Percentiles rank a stretch among this genome's conserved stretches.
Evolutionary conservation across 805 yeast genomes (phyloP).

Genomic region (Ogataea glucozyma): DNA sequence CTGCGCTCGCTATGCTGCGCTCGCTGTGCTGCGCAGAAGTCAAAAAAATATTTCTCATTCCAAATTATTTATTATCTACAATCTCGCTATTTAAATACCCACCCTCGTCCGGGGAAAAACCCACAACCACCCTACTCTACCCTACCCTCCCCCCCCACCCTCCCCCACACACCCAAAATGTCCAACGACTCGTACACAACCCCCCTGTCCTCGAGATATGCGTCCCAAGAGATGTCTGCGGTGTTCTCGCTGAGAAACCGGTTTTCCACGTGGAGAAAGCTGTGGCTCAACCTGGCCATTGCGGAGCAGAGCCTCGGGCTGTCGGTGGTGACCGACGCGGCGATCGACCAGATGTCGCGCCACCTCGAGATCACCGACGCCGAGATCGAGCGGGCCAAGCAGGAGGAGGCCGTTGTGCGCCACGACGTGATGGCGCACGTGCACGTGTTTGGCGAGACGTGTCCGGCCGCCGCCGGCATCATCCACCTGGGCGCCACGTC

Average conservation of each 20-base stretch:
- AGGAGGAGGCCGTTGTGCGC: slow-evolving; percentile 96
- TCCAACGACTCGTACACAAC: slow-evolving; percentile 78
- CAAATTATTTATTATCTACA: slow-evolving; percentile 6
- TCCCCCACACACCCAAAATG: slow-evolving; percentile 26
- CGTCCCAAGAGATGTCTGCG: slow-evolving; percentile 94
- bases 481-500: slow-evolving; percentile 98
- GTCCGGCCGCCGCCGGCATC: slow-evolving; percentile 97
- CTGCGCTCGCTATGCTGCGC: no score
- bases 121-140: no score
- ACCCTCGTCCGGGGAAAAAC: neutral
- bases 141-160: neutral
- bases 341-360: slow-evolving; percentile 78
- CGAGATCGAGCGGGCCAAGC: slow-evolving; percentile 84
- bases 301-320: slow-evolving; percentile 94
- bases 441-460: slow-evolving; percentile 87
- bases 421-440: slow-evolving; percentile 99
- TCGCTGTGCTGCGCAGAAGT: no score
- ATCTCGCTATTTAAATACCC: slow-evolving; percentile 2
- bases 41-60: slow-evolving; percentile 5
- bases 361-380: slow-evolving; percentile 87
- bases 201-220: slow-evolving; percentile 95
- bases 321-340: slow-evolving; percentile 82
- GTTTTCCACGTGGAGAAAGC: slow-evolving; percentile 97
- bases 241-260: slow-evolving; percentile 91
- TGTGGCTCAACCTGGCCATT: slow-evolving; percentile 92